Conservation (phyloP, 139 green algal genomes). For the Coelastrella sp. region DNA sequence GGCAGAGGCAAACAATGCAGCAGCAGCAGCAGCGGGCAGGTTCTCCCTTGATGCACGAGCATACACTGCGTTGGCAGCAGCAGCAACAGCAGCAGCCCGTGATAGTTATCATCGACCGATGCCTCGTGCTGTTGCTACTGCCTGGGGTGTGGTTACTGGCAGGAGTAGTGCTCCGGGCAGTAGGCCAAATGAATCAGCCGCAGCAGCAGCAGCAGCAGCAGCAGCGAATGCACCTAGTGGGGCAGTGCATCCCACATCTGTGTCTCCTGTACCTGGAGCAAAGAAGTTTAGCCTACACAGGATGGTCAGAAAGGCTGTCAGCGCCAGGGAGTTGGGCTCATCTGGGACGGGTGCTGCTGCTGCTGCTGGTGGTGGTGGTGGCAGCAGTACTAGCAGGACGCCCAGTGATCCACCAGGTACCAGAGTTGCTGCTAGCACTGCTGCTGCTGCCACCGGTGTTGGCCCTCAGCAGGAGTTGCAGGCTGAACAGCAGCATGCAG, state of each 20-base stretch:
- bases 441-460: neutral
- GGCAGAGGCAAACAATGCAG: neutral
- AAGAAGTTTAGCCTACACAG: neutral
- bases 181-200: neutral
- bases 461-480: neutral
- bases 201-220: conserved; percentile 19
- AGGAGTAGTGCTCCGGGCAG: neutral
- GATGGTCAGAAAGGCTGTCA: conserved; percentile 9
- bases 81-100: neutral
- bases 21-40: conserved; percentile 12
- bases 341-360: neutral
- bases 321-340: neutral
- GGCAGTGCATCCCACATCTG: neutral
- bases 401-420: neutral
- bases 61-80: neutral
- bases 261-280: neutral
- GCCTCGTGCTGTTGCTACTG: neutral
- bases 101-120: neutral
- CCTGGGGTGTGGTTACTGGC: neutral
- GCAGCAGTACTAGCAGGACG: neutral
- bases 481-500: neutral
- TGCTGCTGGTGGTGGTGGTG: no score
- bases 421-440: neutral
- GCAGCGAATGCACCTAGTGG: no score
- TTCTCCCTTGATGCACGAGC: conserved; percentile 14